Base-by-base conservation (phyloP, 2,329 filamentous ascomycete genomes). In the Calonectria honghensis region DNA sequence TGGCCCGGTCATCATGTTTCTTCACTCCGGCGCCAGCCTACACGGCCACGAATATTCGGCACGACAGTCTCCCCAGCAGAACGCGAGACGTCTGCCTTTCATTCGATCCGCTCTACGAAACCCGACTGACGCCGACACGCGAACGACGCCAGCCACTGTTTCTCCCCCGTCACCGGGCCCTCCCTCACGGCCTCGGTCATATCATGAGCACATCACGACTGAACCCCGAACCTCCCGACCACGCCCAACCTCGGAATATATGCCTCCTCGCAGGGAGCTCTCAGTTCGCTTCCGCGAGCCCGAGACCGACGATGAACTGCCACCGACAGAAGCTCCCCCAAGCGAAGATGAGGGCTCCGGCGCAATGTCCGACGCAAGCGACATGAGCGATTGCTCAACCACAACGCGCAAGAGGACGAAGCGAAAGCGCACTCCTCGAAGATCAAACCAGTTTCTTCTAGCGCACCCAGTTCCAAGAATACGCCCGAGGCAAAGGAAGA, bases 401-500 rank as follows among this genome's bases (percentile, higher is more conserved):
- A 76, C 82, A 31, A 86, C 85, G 73, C 81, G 80, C 32, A 83
- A 83, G 18, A 81, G 84, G 67, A 84, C 82, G 39, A 86, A 84
- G 71, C 86, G 85, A 73, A 89, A 88, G 80, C 87, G 88, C 13
- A 79, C 84, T 0, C 84, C 86, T 6, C 88, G 91, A 73, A 89
- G 88, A 67, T 92, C 90, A 81, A 94, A 92, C 3, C 89, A 88
- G 9, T 95, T 91, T 82, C 88, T 91, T 68, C 88, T 96, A 51
- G 94, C 93, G 54, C 93, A 94, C 76, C 93, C 94, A 0, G 88
- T 93, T 73, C 87, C 93, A 76, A 87, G 89, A 79, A 82, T 91
- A 75, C 85, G 89, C 77, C 86, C 88, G 80, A 90, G 92, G 80
- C 94, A 93, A 81, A 88, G 94, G 31, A 89, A 93, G 75, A 87